phyloP scores from a whole-genome alignment of 2,329 filamentous ascomycete species.

The Penicillium sp. region DNA sequence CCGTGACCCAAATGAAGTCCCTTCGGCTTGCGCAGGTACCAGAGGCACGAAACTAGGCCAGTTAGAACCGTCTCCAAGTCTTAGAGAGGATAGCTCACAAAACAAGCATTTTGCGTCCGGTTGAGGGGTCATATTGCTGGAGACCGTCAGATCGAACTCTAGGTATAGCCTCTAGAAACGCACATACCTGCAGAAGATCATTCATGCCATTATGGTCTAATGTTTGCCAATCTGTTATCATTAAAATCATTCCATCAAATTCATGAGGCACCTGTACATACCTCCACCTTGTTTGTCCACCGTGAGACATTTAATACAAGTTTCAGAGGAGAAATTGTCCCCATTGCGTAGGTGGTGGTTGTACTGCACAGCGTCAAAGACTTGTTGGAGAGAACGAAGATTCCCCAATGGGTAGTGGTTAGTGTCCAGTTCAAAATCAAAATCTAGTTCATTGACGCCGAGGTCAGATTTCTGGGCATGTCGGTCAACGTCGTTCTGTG shows the following conservation, averaged over 20 bases:
- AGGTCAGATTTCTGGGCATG: constrained; percentile 11
- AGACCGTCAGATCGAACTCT: background rate
- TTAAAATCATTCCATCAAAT: background rate
- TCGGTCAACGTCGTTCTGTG: constrained; percentile 13
- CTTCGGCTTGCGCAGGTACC: constrained; percentile 8
- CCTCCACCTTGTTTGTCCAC: constrained; percentile 3
- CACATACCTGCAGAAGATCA: background rate
- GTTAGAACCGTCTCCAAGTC: background rate
- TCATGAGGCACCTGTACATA: background rate
- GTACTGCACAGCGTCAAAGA: constrained; percentile 18
- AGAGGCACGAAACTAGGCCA: constrained; percentile 10
- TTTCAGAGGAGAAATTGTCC: constrained; percentile 13
- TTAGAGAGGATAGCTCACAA: constrained; percentile 1
- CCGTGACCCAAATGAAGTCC: constrained; percentile 12
- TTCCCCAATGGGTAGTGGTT: constrained; percentile 10
- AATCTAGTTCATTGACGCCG: constrained; percentile 12
- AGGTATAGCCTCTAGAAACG: background rate
- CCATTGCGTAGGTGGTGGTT: constrained; percentile 10
- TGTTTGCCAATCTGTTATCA: constrained; percentile 1
- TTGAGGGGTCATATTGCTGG: background rate
- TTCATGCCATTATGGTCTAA: constrained; percentile 1
- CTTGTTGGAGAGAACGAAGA: constrained; percentile 17
- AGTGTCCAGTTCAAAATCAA: constrained; percentile 9
- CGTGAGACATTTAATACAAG: constrained; percentile 9
- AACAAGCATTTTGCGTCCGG: constrained; percentile 6